These are phyloP conservation scores for Marchantia paleacea DNA, from an alignment of 225 moss, liverwort and hornwort genomes.

Conservation along the genomic window DNA sequence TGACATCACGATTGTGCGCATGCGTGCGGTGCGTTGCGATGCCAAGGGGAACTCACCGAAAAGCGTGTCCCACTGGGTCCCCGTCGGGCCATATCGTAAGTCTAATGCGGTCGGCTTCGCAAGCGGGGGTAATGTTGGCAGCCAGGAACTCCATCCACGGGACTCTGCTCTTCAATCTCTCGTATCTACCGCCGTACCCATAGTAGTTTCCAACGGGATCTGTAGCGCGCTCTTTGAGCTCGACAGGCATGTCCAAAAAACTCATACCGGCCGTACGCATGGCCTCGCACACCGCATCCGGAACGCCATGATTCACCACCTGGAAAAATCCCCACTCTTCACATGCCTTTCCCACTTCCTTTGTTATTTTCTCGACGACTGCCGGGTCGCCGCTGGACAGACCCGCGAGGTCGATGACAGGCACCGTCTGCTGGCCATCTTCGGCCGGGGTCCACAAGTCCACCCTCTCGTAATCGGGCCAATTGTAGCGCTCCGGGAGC, in stretches of 20 bases:
- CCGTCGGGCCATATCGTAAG: constrained; percentile 37
- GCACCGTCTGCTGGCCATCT: constrained; percentile 35
- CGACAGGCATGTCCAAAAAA: constrained; percentile 42
- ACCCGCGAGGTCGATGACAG: constrained; percentile 40
- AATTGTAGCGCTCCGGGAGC: constrained; percentile 46
- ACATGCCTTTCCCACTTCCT: constrained; percentile 31
- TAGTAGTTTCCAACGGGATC: constrained; percentile 33
- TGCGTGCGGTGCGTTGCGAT: too few relatives aligned
- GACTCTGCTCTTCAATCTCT: constrained; percentile 38
- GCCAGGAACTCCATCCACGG: constrained; percentile 49
- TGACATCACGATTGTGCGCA: neutral
- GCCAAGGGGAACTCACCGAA: constrained; percentile 27
- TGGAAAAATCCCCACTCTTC: constrained; percentile 49
- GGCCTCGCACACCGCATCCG: constrained; percentile 29
- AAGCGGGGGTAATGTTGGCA: constrained; percentile 35
- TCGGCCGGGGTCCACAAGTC: constrained; percentile 47
- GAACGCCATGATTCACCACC: constrained; percentile 38
- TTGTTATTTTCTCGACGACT: constrained; percentile 23
- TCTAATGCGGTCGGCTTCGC: constrained; percentile 31
- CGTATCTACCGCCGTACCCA: constrained; percentile 47
- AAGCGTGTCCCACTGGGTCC: constrained; percentile 27
- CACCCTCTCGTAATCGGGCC: constrained; percentile 50
- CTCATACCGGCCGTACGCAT: constrained; percentile 30
- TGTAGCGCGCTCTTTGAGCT: constrained; percentile 38
- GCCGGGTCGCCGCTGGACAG: constrained; percentile 28